Evolutionary conservation across 1,139 yeast species (phyloP).

Genomic region (Sugiyamaella xylanicola): DNA sequence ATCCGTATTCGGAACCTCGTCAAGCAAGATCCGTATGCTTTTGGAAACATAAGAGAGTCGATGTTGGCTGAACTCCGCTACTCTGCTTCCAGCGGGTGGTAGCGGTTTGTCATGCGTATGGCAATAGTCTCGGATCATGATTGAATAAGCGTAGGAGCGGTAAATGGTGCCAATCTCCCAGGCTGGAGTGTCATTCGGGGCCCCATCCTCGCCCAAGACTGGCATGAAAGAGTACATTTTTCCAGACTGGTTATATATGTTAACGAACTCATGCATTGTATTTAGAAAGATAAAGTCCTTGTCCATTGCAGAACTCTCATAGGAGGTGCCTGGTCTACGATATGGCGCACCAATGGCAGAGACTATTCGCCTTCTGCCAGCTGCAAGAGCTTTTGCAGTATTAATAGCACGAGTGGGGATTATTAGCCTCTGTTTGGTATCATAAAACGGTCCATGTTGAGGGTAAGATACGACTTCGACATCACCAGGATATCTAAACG

Average conservation of each 20-base stretch:
- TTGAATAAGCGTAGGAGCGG: constrained; percentile 24
- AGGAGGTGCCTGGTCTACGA: neutral
- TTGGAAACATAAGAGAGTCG: constrained; percentile 2
- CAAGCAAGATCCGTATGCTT: constrained; percentile 15
- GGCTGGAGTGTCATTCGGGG: constrained; percentile 18
- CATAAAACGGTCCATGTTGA: neutral
- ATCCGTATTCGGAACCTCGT: constrained; percentile 2
- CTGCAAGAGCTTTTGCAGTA: neutral
- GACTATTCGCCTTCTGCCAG: neutral
- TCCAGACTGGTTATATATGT: constrained; percentile 17
- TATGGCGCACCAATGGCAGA: neutral
- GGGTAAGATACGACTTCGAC: constrained; percentile 13
- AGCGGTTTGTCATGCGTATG: neutral
- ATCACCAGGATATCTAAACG: constrained; percentile 14
- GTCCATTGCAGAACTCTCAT: constrained; percentile 1
- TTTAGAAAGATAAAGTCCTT: neutral
- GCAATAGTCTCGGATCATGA: constrained; percentile 16
- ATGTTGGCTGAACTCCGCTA: constrained; percentile 16
- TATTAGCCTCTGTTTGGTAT: neutral
- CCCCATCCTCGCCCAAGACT: constrained; percentile 15
- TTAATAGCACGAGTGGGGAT: neutral
- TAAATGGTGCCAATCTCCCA: constrained; percentile 21
- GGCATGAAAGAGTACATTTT: constrained; percentile 20
- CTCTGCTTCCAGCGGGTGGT: neutral
- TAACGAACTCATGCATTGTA: constrained; percentile 22